Conservation (phyloP, 805 yeast species). For the Lipomyces oligophaga region DNA sequence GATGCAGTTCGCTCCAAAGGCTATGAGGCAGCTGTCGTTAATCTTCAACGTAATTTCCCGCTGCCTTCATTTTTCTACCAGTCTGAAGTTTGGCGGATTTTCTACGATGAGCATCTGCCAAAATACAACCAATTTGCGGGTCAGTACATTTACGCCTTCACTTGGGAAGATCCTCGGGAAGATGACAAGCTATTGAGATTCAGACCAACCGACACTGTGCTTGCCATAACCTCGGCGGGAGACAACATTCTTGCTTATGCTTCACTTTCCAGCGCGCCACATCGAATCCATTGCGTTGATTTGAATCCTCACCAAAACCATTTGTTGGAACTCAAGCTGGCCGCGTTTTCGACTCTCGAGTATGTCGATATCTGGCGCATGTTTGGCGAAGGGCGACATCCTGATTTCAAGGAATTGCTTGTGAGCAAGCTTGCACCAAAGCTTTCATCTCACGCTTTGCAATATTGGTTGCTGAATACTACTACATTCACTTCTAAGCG, state of each 20-base stretch:
- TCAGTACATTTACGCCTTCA: conserved; percentile 81
- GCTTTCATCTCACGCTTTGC: conserved; percentile 75
- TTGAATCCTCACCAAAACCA: conserved; percentile 81
- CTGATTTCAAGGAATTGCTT: conserved; percentile 50
- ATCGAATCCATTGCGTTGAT: conserved; percentile 78
- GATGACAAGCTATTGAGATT: conserved; percentile 65
- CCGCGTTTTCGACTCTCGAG: conserved; percentile 56
- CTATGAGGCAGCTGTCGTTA: conserved; percentile 67
- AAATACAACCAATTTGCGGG: conserved; percentile 67
- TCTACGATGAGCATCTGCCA: conserved; percentile 67
- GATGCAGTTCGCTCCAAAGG: conserved; percentile 48
- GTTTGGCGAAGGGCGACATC: conserved; percentile 71
- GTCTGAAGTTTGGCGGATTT: conserved; percentile 71
- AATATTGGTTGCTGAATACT: conserved; percentile 71
- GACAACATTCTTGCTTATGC: conserved; percentile 77
- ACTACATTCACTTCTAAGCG: conserved; percentile 54
- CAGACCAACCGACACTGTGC: conserved; percentile 61
- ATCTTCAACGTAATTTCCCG: conserved; percentile 62
- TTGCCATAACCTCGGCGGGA: conserved; percentile 84
- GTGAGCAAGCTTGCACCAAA: conserved; percentile 59
- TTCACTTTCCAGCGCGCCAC: conserved; percentile 65
- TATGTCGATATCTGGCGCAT: conserved; percentile 65
- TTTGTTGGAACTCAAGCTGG: conserved; percentile 71
- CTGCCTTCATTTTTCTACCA: conserved; percentile 80
- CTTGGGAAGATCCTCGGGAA: conserved; percentile 89